Evolutionary conservation across 768 basidiomycete genomes (phyloP).

Genomic region (Phaeolepiota aurea): DNA sequence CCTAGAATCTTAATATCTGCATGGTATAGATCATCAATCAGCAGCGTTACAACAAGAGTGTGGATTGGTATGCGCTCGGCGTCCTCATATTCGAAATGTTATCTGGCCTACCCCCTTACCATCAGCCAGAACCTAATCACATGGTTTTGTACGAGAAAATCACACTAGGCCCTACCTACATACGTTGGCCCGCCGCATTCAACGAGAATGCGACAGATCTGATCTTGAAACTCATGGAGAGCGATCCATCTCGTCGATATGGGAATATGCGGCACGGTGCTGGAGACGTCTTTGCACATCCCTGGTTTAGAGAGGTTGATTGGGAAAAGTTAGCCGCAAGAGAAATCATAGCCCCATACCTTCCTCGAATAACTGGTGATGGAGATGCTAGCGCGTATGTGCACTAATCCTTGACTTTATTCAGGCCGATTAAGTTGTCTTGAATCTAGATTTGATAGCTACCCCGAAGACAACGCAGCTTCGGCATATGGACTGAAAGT

Average conservation of each 20-base stretch:
- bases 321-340: constrained; percentile 75
- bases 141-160: constrained; percentile 91
- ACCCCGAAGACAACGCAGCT: constrained; percentile 66
- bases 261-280: constrained; percentile 87
- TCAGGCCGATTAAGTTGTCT: constrained; percentile 6
- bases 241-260: constrained; percentile 79
- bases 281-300: constrained; percentile 86
- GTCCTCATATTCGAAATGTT: constrained; percentile 98
- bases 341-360: constrained; percentile 92
- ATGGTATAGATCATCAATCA: constrained; percentile 59
- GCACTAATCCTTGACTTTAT: background rate
- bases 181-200: constrained; percentile 71
- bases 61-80: constrained; percentile 98
- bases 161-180: constrained; percentile 58
- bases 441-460: constrained; percentile 57
- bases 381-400: constrained; percentile 93
- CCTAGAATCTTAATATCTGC: too few species aligned
- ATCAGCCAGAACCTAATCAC: constrained; percentile 78
- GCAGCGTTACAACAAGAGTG: constrained; percentile 88
- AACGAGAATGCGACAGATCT: constrained; percentile 79
- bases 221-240: constrained; percentile 84
- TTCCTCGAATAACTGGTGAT: constrained; percentile 86
- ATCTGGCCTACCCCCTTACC: constrained; percentile 91
- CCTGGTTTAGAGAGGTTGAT: constrained; percentile 92
- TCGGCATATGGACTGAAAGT: constrained; percentile 50